A percentile compares a stretch with the other conserved stretches of the same genome.
Conservation (phyloP, 2,329 filamentous ascomycete genomes). For the Amauroascus niger region DNA sequence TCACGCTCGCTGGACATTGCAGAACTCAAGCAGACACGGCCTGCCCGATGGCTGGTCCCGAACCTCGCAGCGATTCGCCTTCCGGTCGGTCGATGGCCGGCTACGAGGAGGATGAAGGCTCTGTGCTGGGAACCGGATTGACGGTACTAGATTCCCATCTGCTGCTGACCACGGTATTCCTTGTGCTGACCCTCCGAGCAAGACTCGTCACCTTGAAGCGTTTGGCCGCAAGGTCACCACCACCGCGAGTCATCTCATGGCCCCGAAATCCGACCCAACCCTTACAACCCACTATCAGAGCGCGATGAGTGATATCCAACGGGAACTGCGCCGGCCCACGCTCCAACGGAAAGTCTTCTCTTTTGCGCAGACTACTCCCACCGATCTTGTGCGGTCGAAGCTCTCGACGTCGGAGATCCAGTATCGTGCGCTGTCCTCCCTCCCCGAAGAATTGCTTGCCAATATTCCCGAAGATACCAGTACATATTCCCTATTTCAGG, state of each 20-base stretch:
- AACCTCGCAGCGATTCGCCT: conserved; percentile 39
- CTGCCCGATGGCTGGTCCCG: conserved; percentile 34
- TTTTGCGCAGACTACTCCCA: conserved; percentile 82
- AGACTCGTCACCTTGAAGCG: conserved; percentile 82
- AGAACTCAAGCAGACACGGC: background rate
- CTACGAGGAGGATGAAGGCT: conserved; percentile 35
- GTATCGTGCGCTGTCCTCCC: conserved; percentile 76
- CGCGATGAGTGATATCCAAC: conserved; percentile 81
- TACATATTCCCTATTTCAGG: conserved; percentile 88
- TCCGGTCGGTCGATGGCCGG: conserved; percentile 34
- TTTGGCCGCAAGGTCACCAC: conserved; percentile 92
- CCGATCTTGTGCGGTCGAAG: conserved; percentile 83
- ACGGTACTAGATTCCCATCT: conserved; percentile 29
- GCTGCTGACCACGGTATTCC: background rate
- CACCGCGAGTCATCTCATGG: conserved; percentile 84
- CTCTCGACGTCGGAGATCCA: conserved; percentile 88
- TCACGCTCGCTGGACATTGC: background rate
- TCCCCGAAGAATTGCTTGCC: conserved; percentile 79
- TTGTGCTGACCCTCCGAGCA: conserved; percentile 2
- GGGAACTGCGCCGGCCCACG: conserved; percentile 71
- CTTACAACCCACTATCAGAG: conserved; percentile 59
- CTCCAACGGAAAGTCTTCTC: conserved; percentile 87
- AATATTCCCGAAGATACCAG: conserved; percentile 83
- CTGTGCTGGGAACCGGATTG: conserved; percentile 40
- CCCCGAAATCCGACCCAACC: conserved; percentile 46